Evolutionary conservation across 2,329 filamentous ascomycete genomes (phyloP).

Genomic region (Scytalidium sp.): DNA sequence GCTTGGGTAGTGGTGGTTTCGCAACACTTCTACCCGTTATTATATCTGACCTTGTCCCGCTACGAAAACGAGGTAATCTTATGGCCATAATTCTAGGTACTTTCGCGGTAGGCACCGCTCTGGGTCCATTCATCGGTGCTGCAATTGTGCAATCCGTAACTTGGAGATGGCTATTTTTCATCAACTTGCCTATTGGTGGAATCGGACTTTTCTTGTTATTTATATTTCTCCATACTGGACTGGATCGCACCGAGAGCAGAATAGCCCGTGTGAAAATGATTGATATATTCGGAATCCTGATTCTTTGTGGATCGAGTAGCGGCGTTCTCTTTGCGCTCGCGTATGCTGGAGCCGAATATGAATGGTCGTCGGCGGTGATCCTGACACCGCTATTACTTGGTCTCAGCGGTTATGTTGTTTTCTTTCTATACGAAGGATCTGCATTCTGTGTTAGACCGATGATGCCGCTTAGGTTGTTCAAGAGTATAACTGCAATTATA

Average conservation of each 20-base stretch:
- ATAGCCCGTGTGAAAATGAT: constrained; percentile 22
- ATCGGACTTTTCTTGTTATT: constrained; percentile 32
- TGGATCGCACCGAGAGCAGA: constrained; percentile 24
- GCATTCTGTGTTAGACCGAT: constrained; percentile 3
- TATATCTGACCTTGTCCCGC: constrained; percentile 46
- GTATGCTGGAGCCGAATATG: constrained; percentile 7
- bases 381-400: neutral
- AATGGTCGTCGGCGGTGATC: neutral
- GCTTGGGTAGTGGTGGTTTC: constrained; percentile 45
- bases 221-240: constrained; percentile 31
- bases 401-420: constrained; percentile 1
- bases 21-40: constrained; percentile 44
- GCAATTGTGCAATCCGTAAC: constrained; percentile 34
- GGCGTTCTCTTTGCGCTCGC: constrained; percentile 35
- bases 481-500: constrained; percentile 3
- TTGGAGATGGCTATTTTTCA: constrained; percentile 25
- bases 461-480: constrained; percentile 5
- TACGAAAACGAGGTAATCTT: constrained; percentile 43
- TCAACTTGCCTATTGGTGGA: constrained; percentile 32
- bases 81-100: constrained; percentile 34
- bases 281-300: constrained; percentile 38
- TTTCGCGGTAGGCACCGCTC: constrained; percentile 37
- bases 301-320: constrained; percentile 38
- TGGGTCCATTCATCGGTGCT: constrained; percentile 38
- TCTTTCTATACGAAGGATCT: constrained; percentile 7